phyloP scores from a whole-genome alignment of 306 rosid genomes.

The Hippophae tibetana region DNA sequence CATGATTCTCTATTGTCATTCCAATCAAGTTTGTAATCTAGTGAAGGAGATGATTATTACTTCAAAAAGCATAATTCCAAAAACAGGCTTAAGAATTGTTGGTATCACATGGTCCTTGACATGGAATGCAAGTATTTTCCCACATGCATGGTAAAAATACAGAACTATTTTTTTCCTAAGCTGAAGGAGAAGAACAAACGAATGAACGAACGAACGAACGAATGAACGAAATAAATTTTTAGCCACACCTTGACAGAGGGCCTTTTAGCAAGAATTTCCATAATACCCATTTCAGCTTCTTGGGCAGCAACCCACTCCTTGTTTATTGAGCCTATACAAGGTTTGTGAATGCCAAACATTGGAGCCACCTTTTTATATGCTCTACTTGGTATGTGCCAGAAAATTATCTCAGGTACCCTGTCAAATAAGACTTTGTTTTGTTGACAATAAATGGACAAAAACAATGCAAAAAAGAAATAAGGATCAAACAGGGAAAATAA shows the following conservation, averaged over 20 bases:
- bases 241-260: conserved; percentile 62
- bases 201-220: neutral
- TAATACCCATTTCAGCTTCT: conserved; percentile 59
- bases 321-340: conserved; percentile 82
- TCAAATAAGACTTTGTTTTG: conserved; percentile 13
- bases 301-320: conserved; percentile 66
- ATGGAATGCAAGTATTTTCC: no score
- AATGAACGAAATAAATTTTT: neutral
- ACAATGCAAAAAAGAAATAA: neutral
- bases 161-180: neutral
- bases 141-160: neutral
- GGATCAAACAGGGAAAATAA: no score
- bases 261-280: conserved; percentile 52
- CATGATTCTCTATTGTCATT: no score
- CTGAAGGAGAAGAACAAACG: neutral
- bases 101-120: no score
- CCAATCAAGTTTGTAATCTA: no score
- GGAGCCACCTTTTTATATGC: conserved; percentile 65
- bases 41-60: no score
- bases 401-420: conserved; percentile 75
- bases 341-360: conserved; percentile 32
- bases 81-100: no score
- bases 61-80: no score
- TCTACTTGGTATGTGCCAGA: conserved; percentile 86
- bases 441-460: conserved; percentile 8